Conservation (phyloP, 2,329 filamentous ascomycete species). For the Dactylonectria estremocensis region DNA sequence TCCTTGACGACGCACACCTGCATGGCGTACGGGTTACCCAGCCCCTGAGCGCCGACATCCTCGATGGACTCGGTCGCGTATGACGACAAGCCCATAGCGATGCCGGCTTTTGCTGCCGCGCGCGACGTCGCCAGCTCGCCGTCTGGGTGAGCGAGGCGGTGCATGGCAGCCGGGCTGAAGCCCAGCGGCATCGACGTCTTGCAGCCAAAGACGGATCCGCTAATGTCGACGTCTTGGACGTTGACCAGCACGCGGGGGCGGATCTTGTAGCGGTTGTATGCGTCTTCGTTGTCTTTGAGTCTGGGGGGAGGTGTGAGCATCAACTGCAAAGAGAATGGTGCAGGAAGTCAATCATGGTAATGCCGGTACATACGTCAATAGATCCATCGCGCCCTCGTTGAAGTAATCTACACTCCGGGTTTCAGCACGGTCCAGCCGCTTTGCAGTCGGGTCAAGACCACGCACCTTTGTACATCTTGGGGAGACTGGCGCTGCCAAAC, state of each 20-base stretch:
- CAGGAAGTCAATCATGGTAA: background rate
- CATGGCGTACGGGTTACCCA: constrained; percentile 44
- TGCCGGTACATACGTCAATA: constrained; percentile 38
- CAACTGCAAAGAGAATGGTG: background rate
- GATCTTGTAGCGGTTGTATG: constrained; percentile 66
- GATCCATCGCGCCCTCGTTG: constrained; percentile 70
- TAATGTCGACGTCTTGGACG: constrained; percentile 42
- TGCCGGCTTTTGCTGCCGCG: constrained; percentile 50
- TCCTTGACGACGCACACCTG: constrained; percentile 45
- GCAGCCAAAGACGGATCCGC: constrained; percentile 40
- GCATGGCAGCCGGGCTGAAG: constrained; percentile 69
- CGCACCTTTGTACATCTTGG: constrained; percentile 41
- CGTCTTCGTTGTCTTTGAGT: constrained; percentile 67
- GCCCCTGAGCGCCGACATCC: constrained; percentile 39
- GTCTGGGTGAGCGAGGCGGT: constrained; percentile 67
- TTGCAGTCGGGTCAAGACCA: background rate
- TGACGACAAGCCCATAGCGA: constrained; percentile 49
- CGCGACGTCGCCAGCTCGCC: constrained; percentile 66
- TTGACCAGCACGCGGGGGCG: constrained; percentile 53
- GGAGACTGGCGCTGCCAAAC: constrained; percentile 30
- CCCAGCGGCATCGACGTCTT: constrained; percentile 64
- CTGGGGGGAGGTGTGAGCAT: constrained; percentile 51
- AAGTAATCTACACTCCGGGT: constrained; percentile 62
- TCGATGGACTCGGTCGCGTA: constrained; percentile 45
- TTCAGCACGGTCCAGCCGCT: constrained; percentile 20